Conservation (phyloP, 345 rosid species). For the Luvunga scandens region DNA sequence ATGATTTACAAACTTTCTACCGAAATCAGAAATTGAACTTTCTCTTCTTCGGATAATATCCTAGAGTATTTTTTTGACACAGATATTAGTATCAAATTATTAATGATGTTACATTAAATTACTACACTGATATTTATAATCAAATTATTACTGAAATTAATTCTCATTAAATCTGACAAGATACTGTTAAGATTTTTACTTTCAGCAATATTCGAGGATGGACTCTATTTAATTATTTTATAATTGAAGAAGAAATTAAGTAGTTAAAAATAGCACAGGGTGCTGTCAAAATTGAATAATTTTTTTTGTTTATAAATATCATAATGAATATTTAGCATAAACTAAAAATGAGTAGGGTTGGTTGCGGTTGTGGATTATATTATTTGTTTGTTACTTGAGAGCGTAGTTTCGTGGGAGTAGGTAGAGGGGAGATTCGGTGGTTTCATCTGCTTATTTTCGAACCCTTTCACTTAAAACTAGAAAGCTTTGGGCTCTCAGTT, state of each 20-base stretch:
- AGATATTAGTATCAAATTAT: too few relatives aligned
- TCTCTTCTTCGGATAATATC: not conserved
- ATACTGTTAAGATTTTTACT: rapidly evolving
- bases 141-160: too few relatives aligned
- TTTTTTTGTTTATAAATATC: too few relatives aligned
- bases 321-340: too few relatives aligned
- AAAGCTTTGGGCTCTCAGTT: conserved; percentile 25
- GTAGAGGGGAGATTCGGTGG: conserved; percentile 25
- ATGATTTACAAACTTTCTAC: not conserved
- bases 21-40: not conserved
- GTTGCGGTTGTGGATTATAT: not conserved
- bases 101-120: too few relatives aligned
- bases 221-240: too few relatives aligned
- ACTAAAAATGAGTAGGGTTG: not conserved
- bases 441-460: not conserved
- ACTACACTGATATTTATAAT: too few relatives aligned
- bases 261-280: too few relatives aligned
- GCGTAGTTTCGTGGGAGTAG: not conserved
- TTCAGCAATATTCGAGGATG: rapidly evolving
- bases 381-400: conserved; percentile 12
- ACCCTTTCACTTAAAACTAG: conserved; percentile 34
- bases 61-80: too few relatives aligned
- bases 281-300: too few relatives aligned
- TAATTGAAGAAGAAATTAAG: rapidly evolving
- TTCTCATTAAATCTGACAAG: too few relatives aligned